Evolutionary conservation across 78 protist genomes (phyloP), one percentile per base, ranked within the genome.

Genomic region (Planoprotostelium fungivorum): DNA sequence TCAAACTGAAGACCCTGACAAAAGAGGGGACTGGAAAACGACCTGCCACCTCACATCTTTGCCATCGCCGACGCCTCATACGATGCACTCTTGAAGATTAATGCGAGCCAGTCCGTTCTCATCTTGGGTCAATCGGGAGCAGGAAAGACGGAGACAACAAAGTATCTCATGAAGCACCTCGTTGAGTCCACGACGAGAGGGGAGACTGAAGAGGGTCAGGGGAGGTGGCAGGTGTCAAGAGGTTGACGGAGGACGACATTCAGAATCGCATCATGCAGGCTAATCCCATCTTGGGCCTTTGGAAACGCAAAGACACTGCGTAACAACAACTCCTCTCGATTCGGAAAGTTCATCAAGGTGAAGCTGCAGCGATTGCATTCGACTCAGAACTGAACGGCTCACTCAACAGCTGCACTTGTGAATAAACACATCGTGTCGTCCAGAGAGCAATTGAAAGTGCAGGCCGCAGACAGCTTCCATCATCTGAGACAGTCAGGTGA

Each of bases 261-360:
- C 73, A 94, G 84, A 51, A 85, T 28, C 85, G 38, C 28, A 86
- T 96, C 73, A 88, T 97, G 37, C 94, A 94, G 25, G 90, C 94
- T 0, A 94, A 94, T 87, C 96, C 96, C 10, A 28, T 97, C 16
- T 90, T 97, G 36, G 90, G 95, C 98, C 36, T 97, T 97, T 38
- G 99, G 99, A 35, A 98, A 98, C 95, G 99, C 99, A 1, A 97
- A 96, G 93, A 98, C 99, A 34, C 85, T 96, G 51, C 90, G 97
- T 36, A 98, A 98, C 94, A 95, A 98, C 96, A 98, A 98, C 94
- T 97, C 98, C 28, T 92, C 97, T 0, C 97, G 99, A 84, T 98
- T 98, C 88, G 98, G 95, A 34, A 93, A 93, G 73, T 93, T 89
- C 37, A 93, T 93, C 93, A 91, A 93, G 88, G 89, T 93, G 63